Base-by-base conservation (phyloP, 495 filamentous ascomycete genomes). In the Penicillium paradoxum region DNA sequence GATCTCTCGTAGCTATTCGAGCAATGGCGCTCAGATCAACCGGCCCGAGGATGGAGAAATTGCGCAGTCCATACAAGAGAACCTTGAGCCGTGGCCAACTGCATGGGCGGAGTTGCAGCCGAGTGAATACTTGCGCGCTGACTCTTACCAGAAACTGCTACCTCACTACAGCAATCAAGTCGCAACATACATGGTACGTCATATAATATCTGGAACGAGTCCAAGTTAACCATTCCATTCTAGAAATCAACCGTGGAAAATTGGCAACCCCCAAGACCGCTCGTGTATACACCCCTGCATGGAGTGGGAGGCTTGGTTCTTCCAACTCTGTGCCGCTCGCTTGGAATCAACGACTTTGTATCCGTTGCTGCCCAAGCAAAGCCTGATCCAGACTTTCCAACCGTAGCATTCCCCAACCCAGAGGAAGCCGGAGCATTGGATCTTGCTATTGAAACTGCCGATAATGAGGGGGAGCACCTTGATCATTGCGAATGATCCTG, bases 201-300 rank as follows among this genome's bases (percentile, higher is more conserved):
- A 17, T 18, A 7, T 9, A n/a, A 13, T 47, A 29, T 17, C 2
- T 11, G 15, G n/a, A 13, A n/a, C 6, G 9, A 1, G 17, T 19
- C 36, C 49, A 21, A 10, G 19, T 57, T 70, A 51, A 67, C 48
- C 3, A 30, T 1, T 27, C 1, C 29, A 14, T 30, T 29, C 32
- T 30, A 77, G 72, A 67, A 55, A 53, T 73, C 71, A 6, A 75
- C 70, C 10, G 66, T 71, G 7, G 27, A 60, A 2, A 44, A 68
- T 9, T 60, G 62, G 56, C 54, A 58, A 10, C 51, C 60, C 4
- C 67, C 69, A 4, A 60, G 51, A 38, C 66, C 67, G 17, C 84
- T 86, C 57, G 76, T 85, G 21, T 89, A 89, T 53, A 88, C 85
- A 1, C 84, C 86, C 8, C 73, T 89, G 66, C 85, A 89, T 58